Evolutionary conservation across 73 alveolate genomes (phyloP), one percentile per base, ranked within the genome.

Genomic region (Tetrahymena borealis): DNA sequence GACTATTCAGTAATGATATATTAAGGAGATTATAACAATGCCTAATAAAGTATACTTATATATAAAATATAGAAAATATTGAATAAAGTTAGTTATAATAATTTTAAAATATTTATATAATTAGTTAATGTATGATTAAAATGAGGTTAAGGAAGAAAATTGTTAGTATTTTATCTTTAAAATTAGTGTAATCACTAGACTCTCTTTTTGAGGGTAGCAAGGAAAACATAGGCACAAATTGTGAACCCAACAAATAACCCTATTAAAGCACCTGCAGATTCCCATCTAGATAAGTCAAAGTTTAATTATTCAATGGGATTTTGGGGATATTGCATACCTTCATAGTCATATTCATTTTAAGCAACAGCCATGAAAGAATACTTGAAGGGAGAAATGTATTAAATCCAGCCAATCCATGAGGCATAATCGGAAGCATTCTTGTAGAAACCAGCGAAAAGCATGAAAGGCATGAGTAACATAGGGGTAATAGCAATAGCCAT

Each of bases 401-500:
- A 91, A n/a, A 94, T 90, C 99, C 99, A 96, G 4, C 95, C 91
- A 9, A 97, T 91, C 98, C 98, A 97, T 18, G 33, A 94, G 24
- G 78, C 39, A 10, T 79, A 91, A 20, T 39, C 94, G 36, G 93
- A 96, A 11, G 91, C 41, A 85, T 96, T 96, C 11, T 96, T 78
- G 37, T 93, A 95, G 79, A 93, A 94, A 6, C 99, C 99, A 8
- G 97, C 96, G 39, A 96, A 94, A 1, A 96, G 78, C 32, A 96
- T 96, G 78, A 96, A 91, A 1, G 98, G 99, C 95, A 96, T 94
- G 36, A 96, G 33, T 9, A 94, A 79, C 39, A 94, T 90, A 24
- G 97, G 96, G 7, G 95, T 90, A 40, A 93, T 39, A 13, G 93
- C 93, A 4, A 94, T 85, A 24, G 98, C 97, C 36, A 94, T 92